A percentile compares a stretch with the other conserved stretches of the same genome.
These are phyloP conservation scores for Auriscalpium vulgare DNA, from an alignment of 768 basidiomycete species.

Conservation along the genomic window DNA sequence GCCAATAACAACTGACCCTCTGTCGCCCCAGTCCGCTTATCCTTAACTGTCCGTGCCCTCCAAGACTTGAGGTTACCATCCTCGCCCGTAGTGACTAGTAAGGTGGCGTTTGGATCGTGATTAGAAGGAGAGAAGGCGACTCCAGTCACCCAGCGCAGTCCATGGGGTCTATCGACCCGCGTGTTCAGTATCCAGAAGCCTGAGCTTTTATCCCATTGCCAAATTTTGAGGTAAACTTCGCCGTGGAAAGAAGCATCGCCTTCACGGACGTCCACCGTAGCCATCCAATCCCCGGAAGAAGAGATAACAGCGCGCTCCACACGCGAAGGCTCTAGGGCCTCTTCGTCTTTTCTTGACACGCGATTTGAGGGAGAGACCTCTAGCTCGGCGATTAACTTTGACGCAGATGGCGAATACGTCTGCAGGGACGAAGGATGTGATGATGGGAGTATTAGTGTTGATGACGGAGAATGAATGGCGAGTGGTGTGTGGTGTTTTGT, in stretches of 20 bases:
- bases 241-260: slow-evolving; percentile 55
- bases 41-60: slow-evolving; percentile 46
- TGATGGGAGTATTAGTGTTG: slow-evolving; percentile 80
- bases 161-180: slow-evolving; percentile 85
- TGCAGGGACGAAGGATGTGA: slow-evolving; percentile 96
- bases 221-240: slow-evolving; percentile 83
- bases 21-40: slow-evolving; percentile 32
- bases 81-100: slow-evolving; percentile 66
- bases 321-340: slow-evolving; percentile 61
- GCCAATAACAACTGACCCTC: slow-evolving; percentile 39
- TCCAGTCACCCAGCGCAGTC: slow-evolving; percentile 48
- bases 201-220: slow-evolving; percentile 70
- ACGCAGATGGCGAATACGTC: slow-evolving; percentile 69
- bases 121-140: slow-evolving; percentile 58
- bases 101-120: slow-evolving; percentile 22
- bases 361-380: slow-evolving; percentile 93
- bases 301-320: slow-evolving; percentile 69
- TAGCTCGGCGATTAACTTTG: slow-evolving; percentile 72
- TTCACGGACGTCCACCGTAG: slow-evolving; percentile 73
- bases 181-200: slow-evolving; percentile 75
- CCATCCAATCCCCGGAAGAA: slow-evolving; percentile 79
- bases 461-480: slow-evolving; percentile 64
- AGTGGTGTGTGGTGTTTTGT: slow-evolving; percentile 49
- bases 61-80: slow-evolving; percentile 79
- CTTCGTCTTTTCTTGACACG: slow-evolving; percentile 75